Evolutionary conservation across 805 yeast species (phyloP), one percentile per base, ranked within the genome.

Genomic region (Pichia manshurica): DNA sequence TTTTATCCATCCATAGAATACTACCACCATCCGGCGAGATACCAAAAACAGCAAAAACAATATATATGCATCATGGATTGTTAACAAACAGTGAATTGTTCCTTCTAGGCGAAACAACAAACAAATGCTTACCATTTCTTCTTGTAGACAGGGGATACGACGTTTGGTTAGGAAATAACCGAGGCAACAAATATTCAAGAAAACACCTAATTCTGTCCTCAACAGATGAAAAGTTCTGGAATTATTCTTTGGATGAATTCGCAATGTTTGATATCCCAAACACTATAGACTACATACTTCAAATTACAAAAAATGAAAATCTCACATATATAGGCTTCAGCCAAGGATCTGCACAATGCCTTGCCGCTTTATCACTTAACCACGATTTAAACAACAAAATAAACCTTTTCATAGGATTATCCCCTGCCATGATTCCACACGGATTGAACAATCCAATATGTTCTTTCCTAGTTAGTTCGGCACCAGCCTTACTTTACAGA

Each of bases 351-450:
- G 95, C 97, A 1, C 97, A 91, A 64, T 88, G 88, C 37, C 82
- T 90, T 63, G 96, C 96, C 0, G 75, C 95, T 10, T 68, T 88
- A 20, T 77, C 93, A 0, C 57, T 82, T 16, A 79, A 81, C 59
- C 81, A 83, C 7, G 71, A 73, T 2, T 70, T 90, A 48, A 87
- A 86, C 62, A 55, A 64, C 64, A 72, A 74, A 48, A 68, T 77
- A 41, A 74, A 74, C 32, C 58, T 63, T 44, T 83, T 90, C 53
- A 78, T 90, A 48, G 96, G 96, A 2, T 76, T 90, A 39, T 87
- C 96, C 0, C 98, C 98, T 0, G 97, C 97, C 1, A 84, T 91
- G 75, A 84, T 95, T 0, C 98, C 98, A 0, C 83, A 81, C 39
- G 93, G 95, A 2, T 70, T 90, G 36, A 38, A 88, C 79, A 62